Conservation (phyloP, 177 flowering plant genomes). For the Vitis hybrid region DNA sequence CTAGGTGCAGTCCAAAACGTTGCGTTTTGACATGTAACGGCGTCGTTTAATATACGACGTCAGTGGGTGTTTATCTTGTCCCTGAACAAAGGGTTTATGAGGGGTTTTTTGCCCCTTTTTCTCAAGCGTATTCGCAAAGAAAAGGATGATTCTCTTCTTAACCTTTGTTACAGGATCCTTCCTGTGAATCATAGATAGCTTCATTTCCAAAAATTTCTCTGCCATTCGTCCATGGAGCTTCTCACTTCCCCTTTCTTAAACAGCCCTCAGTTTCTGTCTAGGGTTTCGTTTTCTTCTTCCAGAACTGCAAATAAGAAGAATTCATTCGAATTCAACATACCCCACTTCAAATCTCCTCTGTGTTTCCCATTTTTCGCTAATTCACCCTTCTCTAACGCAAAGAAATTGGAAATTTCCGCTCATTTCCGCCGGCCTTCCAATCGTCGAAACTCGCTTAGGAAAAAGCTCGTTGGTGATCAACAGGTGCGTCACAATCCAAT, state of each 20-base stretch:
- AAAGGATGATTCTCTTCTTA: too few relatives aligned
- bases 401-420: slow-evolving; percentile 40
- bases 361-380: slow-evolving; percentile 11
- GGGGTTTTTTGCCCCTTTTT: too few relatives aligned
- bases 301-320: slow-evolving; percentile 2
- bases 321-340: slow-evolving; percentile 1
- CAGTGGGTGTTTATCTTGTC: too few relatives aligned
- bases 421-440: slow-evolving; percentile 40
- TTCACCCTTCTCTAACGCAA: slow-evolving; percentile 15
- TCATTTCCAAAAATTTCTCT: neutral
- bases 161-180: too few relatives aligned
- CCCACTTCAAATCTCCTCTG: slow-evolving; percentile 15
- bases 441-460: slow-evolving; percentile 69
- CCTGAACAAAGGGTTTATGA: too few relatives aligned
- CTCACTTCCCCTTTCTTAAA: slow-evolving; percentile 14
- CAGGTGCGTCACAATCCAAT: slow-evolving; percentile 43
- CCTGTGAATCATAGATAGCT: too few relatives aligned
- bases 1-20: too few relatives aligned
- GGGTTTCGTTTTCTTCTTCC: neutral
- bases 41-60: too few relatives aligned
- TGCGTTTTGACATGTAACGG: too few relatives aligned
- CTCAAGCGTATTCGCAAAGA: too few relatives aligned
- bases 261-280: slow-evolving; percentile 10
- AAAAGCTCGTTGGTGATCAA: slow-evolving; percentile 52
- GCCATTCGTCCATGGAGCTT: slow-evolving; percentile 36